Conservation (phyloP, 1,284 basidiomycete genomes). For the Limonomyces culmigenus region DNA sequence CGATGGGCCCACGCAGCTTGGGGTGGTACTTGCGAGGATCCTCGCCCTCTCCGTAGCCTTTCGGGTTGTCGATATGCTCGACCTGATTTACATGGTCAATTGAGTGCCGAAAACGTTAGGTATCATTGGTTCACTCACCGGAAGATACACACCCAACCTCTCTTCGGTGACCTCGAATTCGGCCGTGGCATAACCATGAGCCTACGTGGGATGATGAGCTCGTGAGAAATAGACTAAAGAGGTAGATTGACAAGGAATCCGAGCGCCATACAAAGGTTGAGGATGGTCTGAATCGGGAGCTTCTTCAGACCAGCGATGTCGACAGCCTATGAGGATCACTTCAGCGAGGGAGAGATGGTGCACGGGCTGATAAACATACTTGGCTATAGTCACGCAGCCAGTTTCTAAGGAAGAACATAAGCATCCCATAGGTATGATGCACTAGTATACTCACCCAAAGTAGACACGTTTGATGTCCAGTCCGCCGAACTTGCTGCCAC, state of each 20-base stretch:
- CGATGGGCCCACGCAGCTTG: slow-evolving; percentile 52
- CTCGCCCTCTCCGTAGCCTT: slow-evolving; percentile 75
- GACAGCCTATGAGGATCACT: slow-evolving; percentile 37
- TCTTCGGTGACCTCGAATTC: slow-evolving; percentile 89
- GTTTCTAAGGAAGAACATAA: too few species aligned
- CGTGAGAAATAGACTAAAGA: slow-evolving; percentile 3
- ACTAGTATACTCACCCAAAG: slow-evolving; percentile 45
- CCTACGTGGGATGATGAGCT: slow-evolving; percentile 20
- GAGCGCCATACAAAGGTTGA: slow-evolving; percentile 81
- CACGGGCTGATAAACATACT: slow-evolving; percentile 16
- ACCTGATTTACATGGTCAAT: slow-evolving; percentile 21
- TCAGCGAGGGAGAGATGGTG: neutral
- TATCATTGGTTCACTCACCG: slow-evolving; percentile 23
- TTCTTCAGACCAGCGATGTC: slow-evolving; percentile 75
- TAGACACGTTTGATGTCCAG: slow-evolving; percentile 64
- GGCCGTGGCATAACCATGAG: slow-evolving; percentile 70
- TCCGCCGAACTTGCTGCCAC: slow-evolving; percentile 55
- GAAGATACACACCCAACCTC: slow-evolving; percentile 76
- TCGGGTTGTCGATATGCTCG: slow-evolving; percentile 84
- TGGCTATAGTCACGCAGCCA: slow-evolving; percentile 77
- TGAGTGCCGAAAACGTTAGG: neutral
- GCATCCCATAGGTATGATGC: too few species aligned
- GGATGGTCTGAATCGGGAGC: slow-evolving; percentile 57
- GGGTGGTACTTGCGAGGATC: slow-evolving; percentile 68
- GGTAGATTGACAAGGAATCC: slow-evolving; percentile 47